Conservation (phyloP, 2,329 filamentous ascomycete genomes). For the Penicillium sp. region DNA sequence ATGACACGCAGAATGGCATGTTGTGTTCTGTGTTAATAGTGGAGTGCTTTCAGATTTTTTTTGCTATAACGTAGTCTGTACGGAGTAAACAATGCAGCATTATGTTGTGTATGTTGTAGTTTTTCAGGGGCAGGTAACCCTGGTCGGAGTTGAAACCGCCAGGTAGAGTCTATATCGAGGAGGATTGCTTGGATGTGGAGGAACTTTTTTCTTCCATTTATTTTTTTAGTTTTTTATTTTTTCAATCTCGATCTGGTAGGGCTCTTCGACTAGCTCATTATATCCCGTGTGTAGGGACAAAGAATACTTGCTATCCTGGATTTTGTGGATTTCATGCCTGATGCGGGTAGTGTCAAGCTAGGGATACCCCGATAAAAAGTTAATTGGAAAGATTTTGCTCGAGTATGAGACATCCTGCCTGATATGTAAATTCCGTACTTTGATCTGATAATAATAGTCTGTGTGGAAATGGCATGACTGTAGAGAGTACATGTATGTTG, state of each 20-base stretch:
- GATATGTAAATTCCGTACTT: neutral
- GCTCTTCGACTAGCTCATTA: neutral
- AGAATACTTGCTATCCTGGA: neutral
- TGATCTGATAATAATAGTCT: neutral
- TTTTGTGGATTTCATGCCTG: neutral
- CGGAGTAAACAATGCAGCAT: neutral
- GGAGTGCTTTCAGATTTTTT: no score
- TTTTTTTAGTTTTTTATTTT: neutral
- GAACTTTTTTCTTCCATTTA: no score
- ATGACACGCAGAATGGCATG: neutral
- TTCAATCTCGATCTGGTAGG: neutral
- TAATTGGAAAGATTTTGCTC: neutral
- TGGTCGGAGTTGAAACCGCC: slow-evolving; percentile 16
- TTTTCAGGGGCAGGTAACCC: neutral
- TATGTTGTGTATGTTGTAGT: neutral
- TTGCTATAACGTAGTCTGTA: neutral
- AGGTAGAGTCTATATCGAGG: slow-evolving; percentile 15
- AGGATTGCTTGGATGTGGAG: neutral
- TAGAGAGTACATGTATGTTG: neutral
- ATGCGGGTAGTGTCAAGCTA: neutral
- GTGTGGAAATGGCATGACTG: neutral
- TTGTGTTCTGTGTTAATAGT: neutral
- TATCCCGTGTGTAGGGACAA: neutral
- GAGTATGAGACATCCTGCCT: slow-evolving; percentile 3
- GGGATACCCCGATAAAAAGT: neutral